These are phyloP conservation scores for Pharus latifolius DNA, from an alignment of 176 grass and related monocot species.

Conservation along the genomic window DNA sequence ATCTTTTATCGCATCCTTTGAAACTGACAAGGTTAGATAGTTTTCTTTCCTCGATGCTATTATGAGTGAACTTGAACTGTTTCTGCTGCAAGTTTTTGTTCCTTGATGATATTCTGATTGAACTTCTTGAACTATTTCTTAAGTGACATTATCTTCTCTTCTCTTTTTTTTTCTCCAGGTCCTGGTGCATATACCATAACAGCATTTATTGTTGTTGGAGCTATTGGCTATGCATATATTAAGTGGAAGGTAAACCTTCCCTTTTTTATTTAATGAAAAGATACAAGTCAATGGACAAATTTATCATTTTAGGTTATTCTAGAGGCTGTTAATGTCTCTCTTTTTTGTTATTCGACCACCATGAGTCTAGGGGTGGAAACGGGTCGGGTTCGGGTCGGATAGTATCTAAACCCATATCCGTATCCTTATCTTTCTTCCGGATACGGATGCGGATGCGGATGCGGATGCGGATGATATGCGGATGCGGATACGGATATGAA, in stretches of 20 bases:
- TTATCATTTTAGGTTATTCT: neutral
- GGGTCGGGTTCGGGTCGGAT: too few relatives aligned
- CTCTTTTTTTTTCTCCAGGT: conserved; percentile 11
- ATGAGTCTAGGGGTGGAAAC: too few relatives aligned
- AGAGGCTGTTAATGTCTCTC: neutral
- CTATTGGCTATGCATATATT: conserved; percentile 56
- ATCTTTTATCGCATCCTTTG: neutral
- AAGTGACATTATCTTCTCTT: neutral
- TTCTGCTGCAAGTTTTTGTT: too few relatives aligned
- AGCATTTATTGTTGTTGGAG: conserved; percentile 42
- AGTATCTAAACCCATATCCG: too few relatives aligned
- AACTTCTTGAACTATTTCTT: neutral
- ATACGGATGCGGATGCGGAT: too few relatives aligned
- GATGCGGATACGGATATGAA: too few relatives aligned
- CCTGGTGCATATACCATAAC: conserved; percentile 7
- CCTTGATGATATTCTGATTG: neutral
- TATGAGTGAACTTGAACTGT: neutral
- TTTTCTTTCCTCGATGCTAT: neutral
- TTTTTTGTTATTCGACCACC: too few relatives aligned
- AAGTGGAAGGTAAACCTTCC: conserved; percentile 62
- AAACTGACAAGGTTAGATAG: neutral
- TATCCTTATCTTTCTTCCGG: too few relatives aligned
- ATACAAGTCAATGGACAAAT: neutral
- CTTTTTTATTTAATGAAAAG: neutral
- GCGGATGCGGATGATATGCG: too few relatives aligned